Base-by-base conservation (phyloP, 495 filamentous ascomycete genomes). In the Apiosordaria backusii region DNA sequence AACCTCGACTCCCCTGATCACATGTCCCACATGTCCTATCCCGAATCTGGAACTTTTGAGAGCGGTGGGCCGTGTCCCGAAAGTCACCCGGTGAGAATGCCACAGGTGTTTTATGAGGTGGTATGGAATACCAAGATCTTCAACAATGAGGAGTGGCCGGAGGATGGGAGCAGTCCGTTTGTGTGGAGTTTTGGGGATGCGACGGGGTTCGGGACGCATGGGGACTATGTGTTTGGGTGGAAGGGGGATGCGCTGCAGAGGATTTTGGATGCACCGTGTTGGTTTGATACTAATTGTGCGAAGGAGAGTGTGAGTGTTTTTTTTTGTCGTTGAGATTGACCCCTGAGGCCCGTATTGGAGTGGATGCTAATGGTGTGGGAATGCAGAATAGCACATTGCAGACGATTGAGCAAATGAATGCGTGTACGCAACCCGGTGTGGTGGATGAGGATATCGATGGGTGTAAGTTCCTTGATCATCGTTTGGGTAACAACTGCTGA, bases 1-100 rank as follows among this genome's bases (percentile, higher is more conserved):
- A 84, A 83, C 67, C 76, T 86, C 7, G 84, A 85, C 72, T 83
- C 78, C 62, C 77, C 80, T 16, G 81, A 87, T 73, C 84, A 86
- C 72, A 77, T 80, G 60, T 77, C 79, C 2, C 85, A 87, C 74
- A 81, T 81, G 79, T 79, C 69, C 66, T 76, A 76, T 71, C 79
- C 78, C 27, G 65, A 69, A 4, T 65, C 19, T 61, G 74, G 76
- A 25, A 77, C 76, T 21, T 80, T 80, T 63, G 66, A 62, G 50
- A 71, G 73, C 54, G 78, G 76, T 7, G 74, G 73, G 4, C 58
- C 78, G 4, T 85, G 83, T 74, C 83, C 83, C 7, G 68, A 73
- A 2, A 78, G 78, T 4, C 81, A 84, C 70, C 81, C 81, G 4
- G 76, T 80, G 3, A 73, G 78, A 53, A 69, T 81, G 68, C 78